Evolutionary conservation across 441 rosid species (phyloP), one percentile per base, ranked within the genome.

Genomic region (Iberis amara): DNA sequence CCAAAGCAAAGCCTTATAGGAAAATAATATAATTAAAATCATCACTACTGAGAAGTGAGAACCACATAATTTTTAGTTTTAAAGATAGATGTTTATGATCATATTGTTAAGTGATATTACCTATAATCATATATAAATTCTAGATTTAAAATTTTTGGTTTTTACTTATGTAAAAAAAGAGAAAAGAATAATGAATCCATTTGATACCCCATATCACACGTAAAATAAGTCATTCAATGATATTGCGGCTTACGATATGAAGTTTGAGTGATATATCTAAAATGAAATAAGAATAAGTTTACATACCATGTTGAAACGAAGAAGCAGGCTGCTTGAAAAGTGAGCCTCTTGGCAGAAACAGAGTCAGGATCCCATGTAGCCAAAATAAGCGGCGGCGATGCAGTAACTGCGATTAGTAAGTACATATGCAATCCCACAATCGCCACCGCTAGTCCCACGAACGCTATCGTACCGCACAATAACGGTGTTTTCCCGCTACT

Each of bases 401-500:
- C 66, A 37, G 85, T 82, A 50, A 82, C 59, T 10, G 96, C 92
- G 13, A 82, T 71, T 45, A 92, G 61, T 68, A 89, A 47, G 69
- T 71, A 89, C 58, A 73, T 23, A 57, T 92, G 90, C 45, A 86
- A 73, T 24, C 79, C 73, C 47, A 84, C 89, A 89, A 84, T 76
- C 32, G 79, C 79, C 10, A 70, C 72, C 2, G 89, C 96, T 14
- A 85, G 58, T 43, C 76, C 83, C 8, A 81, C 61, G 28, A 91
- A 87, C 7, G 95, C 89, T 21, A 69, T 49, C 0, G 74, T 74
- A 6, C 80, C 75, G 15, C 90, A 84, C 48, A 86, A 51, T 62
- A 86, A 73, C 21, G 99, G 92, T n/a, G 71, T 73, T 68, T 77
- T 77, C 14, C 99, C 97, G 12, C 79, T 82, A 5, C 89, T 76